A percentile compares a stretch with the other conserved stretches of the same genome.
Evolutionary conservation across 345 rosid species (phyloP).

Genomic region (Anastatica hierochuntica): DNA sequence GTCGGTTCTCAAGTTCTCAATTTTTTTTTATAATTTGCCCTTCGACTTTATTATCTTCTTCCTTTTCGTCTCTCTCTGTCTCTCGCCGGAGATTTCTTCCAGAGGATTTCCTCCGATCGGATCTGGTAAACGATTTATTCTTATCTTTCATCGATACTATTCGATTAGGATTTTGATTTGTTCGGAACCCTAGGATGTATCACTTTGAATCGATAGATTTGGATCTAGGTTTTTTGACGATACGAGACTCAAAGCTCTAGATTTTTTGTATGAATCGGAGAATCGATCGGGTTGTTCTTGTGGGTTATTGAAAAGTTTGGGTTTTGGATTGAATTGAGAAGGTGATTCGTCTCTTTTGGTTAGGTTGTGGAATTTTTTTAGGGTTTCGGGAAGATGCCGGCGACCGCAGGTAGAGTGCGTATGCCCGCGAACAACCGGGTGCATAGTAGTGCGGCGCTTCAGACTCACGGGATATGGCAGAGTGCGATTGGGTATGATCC

Average conservation of each 20-base stretch:
- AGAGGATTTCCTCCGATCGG: background rate
- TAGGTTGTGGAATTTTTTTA: constrained; percentile 16
- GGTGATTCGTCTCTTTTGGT: background rate
- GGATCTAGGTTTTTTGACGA: background rate
- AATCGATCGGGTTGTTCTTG: background rate
- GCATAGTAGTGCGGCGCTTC: constrained; percentile 96
- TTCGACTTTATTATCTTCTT: too few relatives aligned
- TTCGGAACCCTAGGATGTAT: constrained; percentile 2
- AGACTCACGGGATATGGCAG: constrained; percentile 98
- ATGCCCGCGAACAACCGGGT: constrained; percentile 99
- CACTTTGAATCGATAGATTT: background rate
- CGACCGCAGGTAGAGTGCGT: constrained; percentile 99
- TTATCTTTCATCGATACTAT: background rate
- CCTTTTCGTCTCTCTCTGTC: too few relatives aligned
- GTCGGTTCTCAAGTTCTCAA: too few relatives aligned
- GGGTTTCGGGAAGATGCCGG: constrained; percentile 66
- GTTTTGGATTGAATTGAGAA: background rate
- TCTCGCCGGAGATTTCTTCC: background rate
- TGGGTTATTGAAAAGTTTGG: too few relatives aligned
- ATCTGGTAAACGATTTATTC: constrained; percentile 6
- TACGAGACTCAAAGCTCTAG: background rate
- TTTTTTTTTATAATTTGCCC: too few relatives aligned
- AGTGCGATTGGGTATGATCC: constrained; percentile 95
- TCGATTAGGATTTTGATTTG: background rate
- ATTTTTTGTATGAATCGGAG: background rate